Conservation (phyloP, 148 eudicot genomes). For the Mesembryanthemum crystallinum region DNA sequence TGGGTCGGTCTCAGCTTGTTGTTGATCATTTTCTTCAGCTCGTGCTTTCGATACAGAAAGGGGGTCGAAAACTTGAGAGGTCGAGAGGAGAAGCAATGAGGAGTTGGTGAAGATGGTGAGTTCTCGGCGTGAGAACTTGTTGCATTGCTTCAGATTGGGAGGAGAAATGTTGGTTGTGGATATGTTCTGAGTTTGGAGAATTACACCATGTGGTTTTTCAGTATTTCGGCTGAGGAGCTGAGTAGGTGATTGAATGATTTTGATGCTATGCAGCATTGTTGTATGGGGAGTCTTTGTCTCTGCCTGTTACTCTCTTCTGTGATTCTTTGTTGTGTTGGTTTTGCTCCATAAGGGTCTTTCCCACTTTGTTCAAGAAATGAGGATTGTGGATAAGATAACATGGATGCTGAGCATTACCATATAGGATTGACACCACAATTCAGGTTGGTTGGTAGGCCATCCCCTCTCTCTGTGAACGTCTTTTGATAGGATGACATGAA, state of each 20-base stretch:
- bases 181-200: constrained; percentile 19
- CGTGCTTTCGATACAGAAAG: constrained; percentile 29
- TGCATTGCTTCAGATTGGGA: constrained; percentile 30
- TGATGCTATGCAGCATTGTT: constrained; percentile 44
- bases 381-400: constrained; percentile 26
- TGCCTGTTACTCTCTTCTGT: neutral
- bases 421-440: constrained; percentile 23
- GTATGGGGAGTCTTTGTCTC: neutral
- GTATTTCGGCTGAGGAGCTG: constrained; percentile 21
- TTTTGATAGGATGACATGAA: too few relatives aligned
- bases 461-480: neutral
- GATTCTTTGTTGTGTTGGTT: neutral
- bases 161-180: constrained; percentile 23
- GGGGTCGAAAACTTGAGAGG: constrained; percentile 40
- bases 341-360: constrained; percentile 9
- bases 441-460: constrained; percentile 32
- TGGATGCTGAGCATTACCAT: neutral
- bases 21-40: constrained; percentile 21
- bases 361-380: constrained; percentile 1
- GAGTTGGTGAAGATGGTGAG: constrained; percentile 51
- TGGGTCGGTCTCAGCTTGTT: constrained; percentile 10
- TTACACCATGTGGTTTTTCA: constrained; percentile 21
- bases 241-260: constrained; percentile 34
- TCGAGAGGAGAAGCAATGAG: constrained; percentile 44
- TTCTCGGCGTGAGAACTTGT: constrained; percentile 52